Conservation (phyloP, 2,329 filamentous ascomycete genomes). For the Leptosphaerulina australis region DNA sequence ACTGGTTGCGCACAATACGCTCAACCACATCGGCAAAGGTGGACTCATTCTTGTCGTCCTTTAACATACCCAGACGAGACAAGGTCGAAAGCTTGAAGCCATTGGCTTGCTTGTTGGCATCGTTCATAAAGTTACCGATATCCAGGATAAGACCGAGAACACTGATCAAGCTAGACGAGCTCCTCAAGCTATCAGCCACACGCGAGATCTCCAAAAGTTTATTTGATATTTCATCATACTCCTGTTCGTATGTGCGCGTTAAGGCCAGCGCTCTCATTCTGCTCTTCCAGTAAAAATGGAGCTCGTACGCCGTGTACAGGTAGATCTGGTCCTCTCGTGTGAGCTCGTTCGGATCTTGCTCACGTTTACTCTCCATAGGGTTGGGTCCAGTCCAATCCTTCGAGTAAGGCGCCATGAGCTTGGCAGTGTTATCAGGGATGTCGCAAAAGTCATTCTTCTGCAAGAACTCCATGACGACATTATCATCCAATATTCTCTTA, state of each 20-base stretch:
- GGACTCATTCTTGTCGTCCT: constrained; percentile 98
- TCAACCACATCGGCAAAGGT: constrained; percentile 96
- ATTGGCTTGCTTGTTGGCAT: constrained; percentile 95
- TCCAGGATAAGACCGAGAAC: constrained; percentile 94
- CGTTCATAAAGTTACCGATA: constrained; percentile 99
- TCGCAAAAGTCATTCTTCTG: constrained; percentile 92
- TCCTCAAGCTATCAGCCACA: constrained; percentile 86
- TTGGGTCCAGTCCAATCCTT: constrained; percentile 95
- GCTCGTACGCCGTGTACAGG: constrained; percentile 87
- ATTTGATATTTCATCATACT: constrained; percentile 88
- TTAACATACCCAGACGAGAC: constrained; percentile 92
- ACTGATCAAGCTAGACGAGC: constrained; percentile 93
- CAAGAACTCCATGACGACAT: constrained; percentile 94
- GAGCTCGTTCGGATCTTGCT: constrained; percentile 85
- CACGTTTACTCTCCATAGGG: constrained; percentile 75
- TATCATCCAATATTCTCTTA: constrained; percentile 82
- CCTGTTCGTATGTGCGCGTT: constrained; percentile 80
- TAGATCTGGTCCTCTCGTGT: constrained; percentile 96
- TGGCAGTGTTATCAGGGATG: constrained; percentile 86
- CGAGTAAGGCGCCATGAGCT: constrained; percentile 92
- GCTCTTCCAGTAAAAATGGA: constrained; percentile 98
- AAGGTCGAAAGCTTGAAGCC: constrained; percentile 98
- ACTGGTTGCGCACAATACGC: constrained; percentile 93
- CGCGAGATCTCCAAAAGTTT: constrained; percentile 85
- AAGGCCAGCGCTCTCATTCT: constrained; percentile 89